Evolutionary conservation across 371 early-diverging fungal species (phyloP), one percentile per base, ranked within the genome.

Genomic region (Vairimorpha necatrix): DNA sequence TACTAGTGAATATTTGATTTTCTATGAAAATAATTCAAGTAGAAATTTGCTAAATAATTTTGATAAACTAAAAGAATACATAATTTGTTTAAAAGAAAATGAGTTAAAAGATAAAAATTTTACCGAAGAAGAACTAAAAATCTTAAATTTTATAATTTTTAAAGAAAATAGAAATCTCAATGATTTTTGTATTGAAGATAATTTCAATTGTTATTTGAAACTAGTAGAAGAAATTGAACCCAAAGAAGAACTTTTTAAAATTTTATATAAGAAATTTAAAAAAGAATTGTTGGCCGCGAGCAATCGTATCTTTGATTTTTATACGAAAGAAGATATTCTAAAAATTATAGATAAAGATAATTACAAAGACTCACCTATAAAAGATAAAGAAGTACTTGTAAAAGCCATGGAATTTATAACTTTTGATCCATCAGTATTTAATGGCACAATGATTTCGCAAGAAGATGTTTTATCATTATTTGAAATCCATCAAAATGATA

Each of bases 41-140:
- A 76, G 76, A 56, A 11, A 26, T 4, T 36, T 69, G 46, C 36
- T 76, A 18, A 56, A 66, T 0, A 56, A 76, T 65, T 34, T 26
- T 18, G 53, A 53, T 13, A 54, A 38, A 53, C 56, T 65, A 22
- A 54, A 66, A 28, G 28, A 38, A 48, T 76, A 76, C 39, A 32
- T 76, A 0, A 3, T 28, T 32, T 76, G 46, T 39, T 42, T 76
- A n/a, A 14, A 42, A 6, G 56, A 33, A n/a, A 54, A 66, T n/a
- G 39, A 46, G 0, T 16, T 63, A 22, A 26, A 48, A 30, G 34
- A 54, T 24, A 26, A 22, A 13, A 22, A 26, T 18, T 54, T 69
- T 56, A 76, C 34, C 18, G 58, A 54, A 2, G 0, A 4, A 7
- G 76, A 76, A 54, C n/a, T 53, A 16, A 28, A 65, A 32, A 13